Evolutionary conservation across 148 eudicot genomes (phyloP), one percentile per base, ranked within the genome.

Genomic region (Amaranthus palmeri): DNA sequence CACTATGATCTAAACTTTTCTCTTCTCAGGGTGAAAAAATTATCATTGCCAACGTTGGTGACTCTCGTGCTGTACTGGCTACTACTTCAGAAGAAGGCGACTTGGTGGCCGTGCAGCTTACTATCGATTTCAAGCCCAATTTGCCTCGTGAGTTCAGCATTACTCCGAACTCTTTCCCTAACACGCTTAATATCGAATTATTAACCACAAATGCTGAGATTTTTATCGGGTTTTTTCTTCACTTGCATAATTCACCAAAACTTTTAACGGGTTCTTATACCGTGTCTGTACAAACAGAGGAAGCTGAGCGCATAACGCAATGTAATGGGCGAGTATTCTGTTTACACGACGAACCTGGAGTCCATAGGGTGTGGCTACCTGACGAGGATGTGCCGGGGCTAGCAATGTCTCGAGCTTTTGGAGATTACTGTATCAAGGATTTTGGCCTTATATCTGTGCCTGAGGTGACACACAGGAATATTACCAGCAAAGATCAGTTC

Each of bases 381-480:
- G 78, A 87, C 44, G 93, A 83, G 78, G 92, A 88, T 47, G 78
- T 87, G 2, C 99, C 99, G 0, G 99, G 99, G 72, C 81, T 95
- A 18, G 99, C 99, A 50, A 95, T 95, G 99, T 91, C 99, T 8
- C 79, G 99, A 76, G 97, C 99, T 10, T 92, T 95, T 44, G 99
- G 99, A 15, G 99, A 95, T 79, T 84, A 85, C 62, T 89, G 97
- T 55, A 60, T 92, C 4, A 95, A 95, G 80, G 91, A 90, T 65
- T 92, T 83, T 66, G 99, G 99, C 48, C 88, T 95, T 5, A 88
- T 88, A 50, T 95, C 99, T 3, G 90, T 89, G 68, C 99, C 99
- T 42, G 89, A 95, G 76, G 97, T 95, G 54, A 89, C 86, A 42
- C 86, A 95, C 18, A 83, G 89, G 64, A 87, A 80, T 76, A 79